phyloP scores from a whole-genome alignment of 2,329 filamentous ascomycete genomes.

The Chaetomiaceae sp. region DNA sequence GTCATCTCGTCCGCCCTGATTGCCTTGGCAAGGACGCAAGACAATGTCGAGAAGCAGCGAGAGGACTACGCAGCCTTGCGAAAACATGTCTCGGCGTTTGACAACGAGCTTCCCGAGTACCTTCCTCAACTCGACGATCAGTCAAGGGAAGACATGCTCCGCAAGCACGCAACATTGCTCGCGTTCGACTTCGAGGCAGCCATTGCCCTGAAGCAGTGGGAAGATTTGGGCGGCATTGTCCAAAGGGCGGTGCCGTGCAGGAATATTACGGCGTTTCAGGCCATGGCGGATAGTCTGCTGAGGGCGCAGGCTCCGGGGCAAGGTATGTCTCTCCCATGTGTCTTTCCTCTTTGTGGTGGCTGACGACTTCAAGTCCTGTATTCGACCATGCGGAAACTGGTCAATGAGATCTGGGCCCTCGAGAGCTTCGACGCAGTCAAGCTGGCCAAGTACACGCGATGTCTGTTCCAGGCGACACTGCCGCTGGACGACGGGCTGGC shows the following conservation, averaged over 20 bases:
- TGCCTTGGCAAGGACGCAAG: constrained; percentile 48
- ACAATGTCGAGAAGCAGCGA: constrained; percentile 46
- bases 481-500: constrained; percentile 52
- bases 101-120: constrained; percentile 40
- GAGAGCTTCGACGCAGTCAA: constrained; percentile 53
- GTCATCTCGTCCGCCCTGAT: constrained; percentile 52
- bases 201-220: constrained; percentile 62
- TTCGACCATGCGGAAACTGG: constrained; percentile 58
- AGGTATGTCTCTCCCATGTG: constrained; percentile 36
- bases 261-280: constrained; percentile 49
- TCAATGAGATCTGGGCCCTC: constrained; percentile 62
- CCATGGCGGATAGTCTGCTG: constrained; percentile 63
- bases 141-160: constrained; percentile 48
- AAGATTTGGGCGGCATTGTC: constrained; percentile 59
- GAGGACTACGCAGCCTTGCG: constrained; percentile 60
- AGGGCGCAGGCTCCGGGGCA: constrained; percentile 47
- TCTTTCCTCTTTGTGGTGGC: not conserved
- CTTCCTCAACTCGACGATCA: constrained; percentile 39
- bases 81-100: constrained; percentile 57
- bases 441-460: constrained; percentile 73
- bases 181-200: constrained; percentile 78
- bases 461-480: constrained; percentile 66
- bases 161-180: constrained; percentile 62
- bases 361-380: constrained; percentile 41
- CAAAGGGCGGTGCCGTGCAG: constrained; percentile 43